Evolutionary conservation across 2,329 filamentous ascomycete species (phyloP).

Genomic region (Cladosporium sp.): DNA sequence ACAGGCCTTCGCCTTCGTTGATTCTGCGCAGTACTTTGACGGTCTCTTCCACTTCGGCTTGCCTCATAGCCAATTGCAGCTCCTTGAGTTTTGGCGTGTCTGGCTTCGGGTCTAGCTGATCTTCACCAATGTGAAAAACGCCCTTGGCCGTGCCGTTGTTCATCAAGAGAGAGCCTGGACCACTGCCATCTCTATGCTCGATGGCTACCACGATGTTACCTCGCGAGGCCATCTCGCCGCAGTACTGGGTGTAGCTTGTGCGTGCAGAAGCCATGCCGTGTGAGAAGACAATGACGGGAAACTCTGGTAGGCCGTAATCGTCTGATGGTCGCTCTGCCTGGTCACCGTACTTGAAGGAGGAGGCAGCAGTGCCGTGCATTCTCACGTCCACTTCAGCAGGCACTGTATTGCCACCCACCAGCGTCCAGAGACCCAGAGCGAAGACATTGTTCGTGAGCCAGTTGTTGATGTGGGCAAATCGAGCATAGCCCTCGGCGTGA

Average conservation of each 20-base stretch:
- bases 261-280: constrained; percentile 44
- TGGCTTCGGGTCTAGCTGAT: constrained; percentile 29
- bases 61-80: constrained; percentile 40
- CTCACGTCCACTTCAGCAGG: constrained; percentile 42
- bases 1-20: constrained; percentile 33
- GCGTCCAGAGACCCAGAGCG: constrained; percentile 37
- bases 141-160: constrained; percentile 29
- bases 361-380: constrained; percentile 29
- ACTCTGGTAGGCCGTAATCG: constrained; percentile 27
- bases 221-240: constrained; percentile 42
- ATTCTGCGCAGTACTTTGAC: constrained; percentile 38
- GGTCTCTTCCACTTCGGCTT: constrained; percentile 44
- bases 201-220: constrained; percentile 44
- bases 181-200: constrained; percentile 45
- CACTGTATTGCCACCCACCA: constrained; percentile 39
- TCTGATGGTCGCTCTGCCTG: constrained; percentile 24
- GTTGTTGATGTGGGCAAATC: constrained; percentile 37
- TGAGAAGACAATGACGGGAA: constrained; percentile 43
- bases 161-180: constrained; percentile 40
- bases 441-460: constrained; percentile 35
- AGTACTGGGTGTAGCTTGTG: constrained; percentile 43
- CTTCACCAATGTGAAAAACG: constrained; percentile 35
- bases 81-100: constrained; percentile 35
- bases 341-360: constrained; percentile 26
- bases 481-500: constrained; percentile 41